Percentiles rank a stretch among this genome's conserved stretches.
Conservation (phyloP, 257 asterid species). For the Rauvolfia tetraphylla region DNA sequence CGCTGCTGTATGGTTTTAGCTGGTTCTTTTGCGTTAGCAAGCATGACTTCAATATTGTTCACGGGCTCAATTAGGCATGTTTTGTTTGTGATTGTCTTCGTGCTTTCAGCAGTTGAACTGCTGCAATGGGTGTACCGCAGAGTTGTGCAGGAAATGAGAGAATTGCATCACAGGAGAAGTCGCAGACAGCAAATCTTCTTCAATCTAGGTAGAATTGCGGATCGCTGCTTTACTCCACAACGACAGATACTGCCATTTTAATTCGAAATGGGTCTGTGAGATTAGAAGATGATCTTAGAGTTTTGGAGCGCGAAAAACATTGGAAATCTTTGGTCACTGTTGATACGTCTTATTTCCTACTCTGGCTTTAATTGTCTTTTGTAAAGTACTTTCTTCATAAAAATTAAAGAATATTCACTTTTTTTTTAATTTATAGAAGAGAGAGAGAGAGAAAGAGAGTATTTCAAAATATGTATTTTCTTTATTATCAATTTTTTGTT, state of each 20-base stretch:
- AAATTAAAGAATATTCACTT: too few species aligned
- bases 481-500: too few species aligned
- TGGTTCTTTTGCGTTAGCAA: not conserved
- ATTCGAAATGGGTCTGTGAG: not conserved
- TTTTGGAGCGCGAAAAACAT: too few species aligned
- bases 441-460: too few species aligned
- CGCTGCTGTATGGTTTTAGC: not conserved
- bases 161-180: not conserved
- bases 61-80: not conserved
- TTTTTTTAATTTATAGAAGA: too few species aligned
- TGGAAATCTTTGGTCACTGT: too few species aligned
- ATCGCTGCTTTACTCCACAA: not conserved
- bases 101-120: not conserved
- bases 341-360: too few species aligned
- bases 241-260: not conserved
- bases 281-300: not conserved
- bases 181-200: not conserved
- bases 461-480: too few species aligned
- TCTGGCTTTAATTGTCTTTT: too few species aligned
- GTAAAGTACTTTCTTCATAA: too few species aligned
- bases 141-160: not conserved
- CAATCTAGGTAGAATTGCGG: not conserved
- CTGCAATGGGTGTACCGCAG: not conserved
- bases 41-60: not conserved
- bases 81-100: not conserved